Evolutionary conservation across 768 basidiomycete genomes (phyloP), one percentile per base, ranked within the genome.

Genomic region (Royoungia palumana): DNA sequence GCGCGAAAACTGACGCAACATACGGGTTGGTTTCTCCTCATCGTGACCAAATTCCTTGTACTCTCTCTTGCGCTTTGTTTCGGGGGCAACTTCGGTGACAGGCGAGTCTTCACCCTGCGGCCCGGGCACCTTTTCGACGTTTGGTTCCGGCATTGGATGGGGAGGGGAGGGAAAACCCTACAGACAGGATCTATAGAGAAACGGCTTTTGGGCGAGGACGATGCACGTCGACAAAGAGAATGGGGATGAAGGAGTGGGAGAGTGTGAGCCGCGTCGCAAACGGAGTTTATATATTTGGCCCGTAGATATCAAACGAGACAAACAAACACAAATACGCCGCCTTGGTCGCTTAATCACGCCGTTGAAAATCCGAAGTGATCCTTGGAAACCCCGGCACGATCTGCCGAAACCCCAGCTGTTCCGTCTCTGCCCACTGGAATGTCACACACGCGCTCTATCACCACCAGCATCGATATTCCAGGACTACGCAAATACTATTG

Each of bases 31-130:
- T 57, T 80, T 79, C 44, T 81, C 76, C 41, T 82, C 73, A 2
- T 88, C 87, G 63, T 91, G 84, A 50, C 79, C 80, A 49, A 90
- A 87, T 36, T 90, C 89, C 76, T 87, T 92, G 75, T 92, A 92
- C 74, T 88, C 86, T 72, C 88, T 78, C 74, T 89, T 87, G 66
- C 70, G 83, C 70, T 76, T 73, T 54, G 71, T 63, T 0, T 61
- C 58, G 24, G 51, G 5, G 14, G 53, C 58, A 24, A 46, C 62
- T 25, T 61, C 63, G 19, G 46, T 41, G 9, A 58, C 45, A 13
- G 73, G 71, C 36, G 75, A 70, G 40, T 77, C 74, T 45, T 78
- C 73, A 63, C 76, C 74, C 62, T 72, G 69, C 17, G 81, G 77
- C 55, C 81, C 82, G 35, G 82, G 80, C 74, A 80, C 84, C 77